Conservation (phyloP, 352 stramenopile genomes). For the Globisporangium acanthophoron region DNA sequence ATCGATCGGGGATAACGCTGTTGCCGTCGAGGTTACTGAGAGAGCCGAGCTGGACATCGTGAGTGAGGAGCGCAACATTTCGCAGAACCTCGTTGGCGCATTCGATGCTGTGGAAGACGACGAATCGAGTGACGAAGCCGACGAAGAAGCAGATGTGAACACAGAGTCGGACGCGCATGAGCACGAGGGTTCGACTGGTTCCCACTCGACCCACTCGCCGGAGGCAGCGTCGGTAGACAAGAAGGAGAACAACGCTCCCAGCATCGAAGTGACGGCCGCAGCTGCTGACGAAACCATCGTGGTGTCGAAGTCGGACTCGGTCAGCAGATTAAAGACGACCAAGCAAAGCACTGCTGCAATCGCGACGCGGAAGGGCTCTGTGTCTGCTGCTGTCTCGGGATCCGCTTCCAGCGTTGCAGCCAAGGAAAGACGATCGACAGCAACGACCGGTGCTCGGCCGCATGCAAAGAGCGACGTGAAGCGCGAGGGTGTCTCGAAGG, state of each 20-base stretch:
- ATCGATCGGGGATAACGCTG: not conserved
- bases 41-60: not conserved
- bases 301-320: not conserved
- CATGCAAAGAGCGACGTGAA: not conserved
- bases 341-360: not conserved
- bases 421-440: not conserved
- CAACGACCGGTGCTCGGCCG: not conserved
- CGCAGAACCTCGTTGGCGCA: slow-evolving; percentile 2
- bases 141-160: not conserved
- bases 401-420: not conserved
- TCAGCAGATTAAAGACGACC: not conserved
- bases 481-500: not conserved
- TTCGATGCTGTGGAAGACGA: slow-evolving; percentile 5
- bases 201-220: not conserved
- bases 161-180: not conserved
- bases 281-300: not conserved
- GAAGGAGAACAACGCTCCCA: not conserved
- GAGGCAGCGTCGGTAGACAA: not conserved
- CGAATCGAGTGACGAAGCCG: slow-evolving; percentile 1
- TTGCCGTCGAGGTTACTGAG: too few relatives aligned
- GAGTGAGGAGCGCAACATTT: not conserved
- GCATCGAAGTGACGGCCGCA: not conserved
- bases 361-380: not conserved
- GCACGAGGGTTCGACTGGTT: not conserved
- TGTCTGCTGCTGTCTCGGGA: not conserved